Percentiles rank a stretch among this genome's conserved stretches.
phyloP scores from a whole-genome alignment of 352 stramenopile species.

The Pythium plurisporium region DNA sequence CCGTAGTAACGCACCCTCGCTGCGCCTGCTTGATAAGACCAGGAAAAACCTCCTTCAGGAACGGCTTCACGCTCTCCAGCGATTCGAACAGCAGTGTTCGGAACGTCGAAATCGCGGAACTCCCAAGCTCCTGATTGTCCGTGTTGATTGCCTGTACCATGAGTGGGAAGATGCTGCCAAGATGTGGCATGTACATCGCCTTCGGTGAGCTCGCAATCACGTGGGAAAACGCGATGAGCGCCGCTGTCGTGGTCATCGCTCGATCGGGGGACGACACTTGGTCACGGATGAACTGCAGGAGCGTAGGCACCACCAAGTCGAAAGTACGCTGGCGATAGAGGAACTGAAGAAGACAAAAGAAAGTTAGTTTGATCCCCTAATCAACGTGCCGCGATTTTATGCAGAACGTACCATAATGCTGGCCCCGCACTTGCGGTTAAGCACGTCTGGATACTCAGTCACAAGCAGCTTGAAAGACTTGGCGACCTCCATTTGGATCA shows the following conservation, averaged over 20 bases:
- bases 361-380: neutral
- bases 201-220: constrained; percentile 80
- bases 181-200: constrained; percentile 68
- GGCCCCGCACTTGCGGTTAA: constrained; percentile 82
- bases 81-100: constrained; percentile 72
- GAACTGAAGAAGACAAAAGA: constrained; percentile 37
- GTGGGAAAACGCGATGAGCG: constrained; percentile 72
- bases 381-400: neutral
- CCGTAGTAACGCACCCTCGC: constrained; percentile 43
- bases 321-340: constrained; percentile 80
- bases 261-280: constrained; percentile 21
- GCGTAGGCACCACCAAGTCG: constrained; percentile 63
- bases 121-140: constrained; percentile 64
- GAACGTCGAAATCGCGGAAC: constrained; percentile 75
- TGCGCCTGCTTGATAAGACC: constrained; percentile 81
- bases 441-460: constrained; percentile 69
- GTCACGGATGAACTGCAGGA: constrained; percentile 59
- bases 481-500: constrained; percentile 66
- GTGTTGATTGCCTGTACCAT: constrained; percentile 81
- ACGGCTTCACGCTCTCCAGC: constrained; percentile 75
- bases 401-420: constrained; percentile 58
- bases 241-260: constrained; percentile 43
- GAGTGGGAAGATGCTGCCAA: constrained; percentile 76
- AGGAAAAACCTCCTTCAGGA: constrained; percentile 81
- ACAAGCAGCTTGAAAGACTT: constrained; percentile 80